Evolutionary conservation across 495 filamentous ascomycete genomes (phyloP), one percentile per base, ranked within the genome.

Genomic region (Talaromyces borbonicus): DNA sequence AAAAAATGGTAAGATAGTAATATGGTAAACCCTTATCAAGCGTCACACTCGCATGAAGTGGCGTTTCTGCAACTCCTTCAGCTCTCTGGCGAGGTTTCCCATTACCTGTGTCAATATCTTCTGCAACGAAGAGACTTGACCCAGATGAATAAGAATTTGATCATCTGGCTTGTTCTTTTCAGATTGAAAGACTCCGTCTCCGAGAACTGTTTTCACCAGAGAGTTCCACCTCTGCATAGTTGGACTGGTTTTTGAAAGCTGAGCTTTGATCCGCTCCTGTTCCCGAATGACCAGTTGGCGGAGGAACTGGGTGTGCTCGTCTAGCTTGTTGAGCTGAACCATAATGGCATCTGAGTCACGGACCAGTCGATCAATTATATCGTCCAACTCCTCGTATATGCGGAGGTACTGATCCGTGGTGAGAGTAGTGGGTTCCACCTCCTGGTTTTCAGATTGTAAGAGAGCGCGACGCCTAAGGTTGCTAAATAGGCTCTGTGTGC

Each of bases 281-380:
- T 63, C 60, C 1, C 58, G 59, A 14, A 52, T 31, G 2, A 62
- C 46, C n/a, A 71, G 61, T 20, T 49, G 45, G 25, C 60, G 56
- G 19, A 71, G 60, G 0, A 65, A 68, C 27, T 69, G 60, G 14
- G 70, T 55, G 30, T 72, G 65, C 47, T 70, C 67, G 37, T 69
- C 67, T 2, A 72, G 48, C 0, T 60, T 64, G 16, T 56, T 56
- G 35, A 72, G 58, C n/a, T 62, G 59, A 8, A 49, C 49, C 4
- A 49, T 39, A 2, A 72, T 49, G 3, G 61, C 59, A 24, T 70
- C 65, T 0, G 66, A 56, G 19, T 67, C 69, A 35, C 52, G 52
- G 12, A 53, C 56, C 48, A 72, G 62, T 26, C 62, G 63, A 9
- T 60, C 25, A 3, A 60, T 63, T 23, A 66, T 43, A 18, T 62